phyloP scores from a whole-genome alignment of 2,329 filamentous ascomycete genomes.

The Neurospora sp. region DNA sequence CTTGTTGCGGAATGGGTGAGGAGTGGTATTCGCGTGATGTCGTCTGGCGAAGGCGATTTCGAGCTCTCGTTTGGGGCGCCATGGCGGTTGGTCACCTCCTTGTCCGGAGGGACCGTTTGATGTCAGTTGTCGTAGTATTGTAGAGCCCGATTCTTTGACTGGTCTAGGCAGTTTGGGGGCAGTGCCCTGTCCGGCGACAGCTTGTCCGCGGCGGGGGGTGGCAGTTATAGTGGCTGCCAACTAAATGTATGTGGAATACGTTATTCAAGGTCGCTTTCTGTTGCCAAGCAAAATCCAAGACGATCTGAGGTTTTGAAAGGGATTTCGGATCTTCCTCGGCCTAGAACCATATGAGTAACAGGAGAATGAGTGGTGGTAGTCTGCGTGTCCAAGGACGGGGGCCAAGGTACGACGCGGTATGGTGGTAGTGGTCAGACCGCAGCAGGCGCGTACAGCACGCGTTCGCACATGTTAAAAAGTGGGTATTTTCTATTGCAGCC shows the following conservation, averaged over 20 bases:
- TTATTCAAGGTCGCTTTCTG: background rate
- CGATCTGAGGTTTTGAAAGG: background rate
- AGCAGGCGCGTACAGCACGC: background rate
- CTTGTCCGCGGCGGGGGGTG: background rate
- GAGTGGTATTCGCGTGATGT: slow-evolving; percentile 18
- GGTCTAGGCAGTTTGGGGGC: background rate
- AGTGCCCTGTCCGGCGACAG: background rate
- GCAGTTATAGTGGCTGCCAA: background rate
- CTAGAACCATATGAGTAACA: background rate
- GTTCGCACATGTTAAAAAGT: background rate
- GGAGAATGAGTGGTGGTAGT: background rate
- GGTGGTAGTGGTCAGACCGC: background rate
- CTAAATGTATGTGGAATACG: background rate
- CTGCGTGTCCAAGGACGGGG: background rate
- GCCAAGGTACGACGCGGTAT: background rate
- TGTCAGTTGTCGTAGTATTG: background rate
- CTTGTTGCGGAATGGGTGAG: slow-evolving; percentile 18
- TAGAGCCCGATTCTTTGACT: background rate
- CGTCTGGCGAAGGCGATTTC: slow-evolving; percentile 1
- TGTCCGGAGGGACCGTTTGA: background rate
- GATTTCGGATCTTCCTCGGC: background rate
- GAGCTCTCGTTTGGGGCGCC: slow-evolving; percentile 13
- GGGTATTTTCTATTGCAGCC: background rate
- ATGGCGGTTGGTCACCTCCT: slow-evolving; percentile 5
- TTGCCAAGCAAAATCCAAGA: background rate